Percentiles rank a stretch among this genome's conserved stretches.
These are phyloP conservation scores for Aureobasidium sp. DNA, from an alignment of 2,329 filamentous ascomycete genomes.

Conservation along the genomic window DNA sequence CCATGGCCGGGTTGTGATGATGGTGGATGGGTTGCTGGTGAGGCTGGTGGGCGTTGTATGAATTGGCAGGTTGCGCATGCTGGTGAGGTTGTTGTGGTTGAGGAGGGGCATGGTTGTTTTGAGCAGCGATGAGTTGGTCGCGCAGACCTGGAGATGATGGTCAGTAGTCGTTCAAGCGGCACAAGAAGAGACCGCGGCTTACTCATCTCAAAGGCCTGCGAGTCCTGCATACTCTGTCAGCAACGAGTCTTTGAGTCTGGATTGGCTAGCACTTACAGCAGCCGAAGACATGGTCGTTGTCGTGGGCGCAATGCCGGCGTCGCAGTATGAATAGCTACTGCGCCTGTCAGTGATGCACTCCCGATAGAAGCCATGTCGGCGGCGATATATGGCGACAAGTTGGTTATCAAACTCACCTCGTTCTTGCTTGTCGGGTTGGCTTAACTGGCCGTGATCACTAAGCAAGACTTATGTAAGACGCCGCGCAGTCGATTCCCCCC, in stretches of 20 bases:
- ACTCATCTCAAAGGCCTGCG: conserved; percentile 35
- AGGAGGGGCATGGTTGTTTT: conserved; percentile 34
- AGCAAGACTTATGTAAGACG: conserved; percentile 13
- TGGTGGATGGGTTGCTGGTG: conserved; percentile 26
- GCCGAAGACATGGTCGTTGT: conserved; percentile 12
- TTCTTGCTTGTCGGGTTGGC: conserved; percentile 9
- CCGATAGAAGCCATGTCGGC: neutral
- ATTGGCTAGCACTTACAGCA: neutral
- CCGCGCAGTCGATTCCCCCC: neutral
- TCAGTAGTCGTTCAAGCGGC: neutral
- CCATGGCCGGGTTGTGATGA: conserved; percentile 24
- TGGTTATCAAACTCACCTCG: neutral
- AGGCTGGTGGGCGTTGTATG: conserved; percentile 34
- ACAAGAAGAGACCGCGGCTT: conserved; percentile 15
- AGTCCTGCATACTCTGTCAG: conserved; percentile 16
- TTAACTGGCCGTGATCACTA: conserved; percentile 5
- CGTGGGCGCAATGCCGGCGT: neutral
- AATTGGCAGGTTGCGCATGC: conserved; percentile 24
- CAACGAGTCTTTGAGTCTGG: neutral
- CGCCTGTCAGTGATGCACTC: neutral
- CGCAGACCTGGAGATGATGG: conserved; percentile 44
- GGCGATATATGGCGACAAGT: neutral
- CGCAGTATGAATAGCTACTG: neutral
- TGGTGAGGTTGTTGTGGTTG: conserved; percentile 28
- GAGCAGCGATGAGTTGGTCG: conserved; percentile 53